Conservation (phyloP, 208 protist genomes). For the Trypanosoma platydactyli region DNA sequence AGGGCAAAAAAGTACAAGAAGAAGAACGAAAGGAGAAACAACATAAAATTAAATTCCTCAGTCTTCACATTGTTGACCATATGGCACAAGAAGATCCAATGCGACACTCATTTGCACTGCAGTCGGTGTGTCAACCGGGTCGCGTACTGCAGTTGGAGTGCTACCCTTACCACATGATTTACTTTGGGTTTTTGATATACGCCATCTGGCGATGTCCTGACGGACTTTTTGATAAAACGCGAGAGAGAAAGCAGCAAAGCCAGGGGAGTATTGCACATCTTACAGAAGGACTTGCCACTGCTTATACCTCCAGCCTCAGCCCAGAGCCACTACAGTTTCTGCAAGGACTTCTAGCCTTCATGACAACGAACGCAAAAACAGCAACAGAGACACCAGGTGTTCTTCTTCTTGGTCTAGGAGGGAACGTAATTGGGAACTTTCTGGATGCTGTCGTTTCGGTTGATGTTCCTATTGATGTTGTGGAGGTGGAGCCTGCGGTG, state of each 20-base stretch:
- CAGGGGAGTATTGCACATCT: background rate
- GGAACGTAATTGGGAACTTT: slow-evolving; percentile 78
- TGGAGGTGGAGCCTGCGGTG: slow-evolving; percentile 79
- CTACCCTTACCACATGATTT: slow-evolving; percentile 78
- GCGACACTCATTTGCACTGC: slow-evolving; percentile 50
- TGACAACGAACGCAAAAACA: background rate
- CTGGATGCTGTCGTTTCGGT: slow-evolving; percentile 50
- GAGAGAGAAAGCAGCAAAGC: background rate
- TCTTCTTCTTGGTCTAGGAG: slow-evolving; percentile 75
- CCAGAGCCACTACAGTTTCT: too few species aligned
- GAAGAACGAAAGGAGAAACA: background rate
- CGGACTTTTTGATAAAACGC: background rate
- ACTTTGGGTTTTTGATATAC: slow-evolving; percentile 63
- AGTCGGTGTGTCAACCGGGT: slow-evolving; percentile 61
- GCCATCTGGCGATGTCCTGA: slow-evolving; percentile 42
- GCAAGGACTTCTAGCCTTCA: background rate
- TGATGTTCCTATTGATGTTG: slow-evolving; percentile 57
- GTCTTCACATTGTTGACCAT: slow-evolving; percentile 53
- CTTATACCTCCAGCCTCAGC: background rate
- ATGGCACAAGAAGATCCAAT: slow-evolving; percentile 25
- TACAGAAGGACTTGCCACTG: too few species aligned
- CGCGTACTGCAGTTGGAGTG: slow-evolving; percentile 48
- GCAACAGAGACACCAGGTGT: slow-evolving; percentile 32
- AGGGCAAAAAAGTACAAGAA: background rate
- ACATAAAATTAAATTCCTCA: slow-evolving; percentile 30